These are phyloP conservation scores for Coemansia sp. DNA, from an alignment of 192 early-diverging fungal species.

Conservation along the genomic window DNA sequence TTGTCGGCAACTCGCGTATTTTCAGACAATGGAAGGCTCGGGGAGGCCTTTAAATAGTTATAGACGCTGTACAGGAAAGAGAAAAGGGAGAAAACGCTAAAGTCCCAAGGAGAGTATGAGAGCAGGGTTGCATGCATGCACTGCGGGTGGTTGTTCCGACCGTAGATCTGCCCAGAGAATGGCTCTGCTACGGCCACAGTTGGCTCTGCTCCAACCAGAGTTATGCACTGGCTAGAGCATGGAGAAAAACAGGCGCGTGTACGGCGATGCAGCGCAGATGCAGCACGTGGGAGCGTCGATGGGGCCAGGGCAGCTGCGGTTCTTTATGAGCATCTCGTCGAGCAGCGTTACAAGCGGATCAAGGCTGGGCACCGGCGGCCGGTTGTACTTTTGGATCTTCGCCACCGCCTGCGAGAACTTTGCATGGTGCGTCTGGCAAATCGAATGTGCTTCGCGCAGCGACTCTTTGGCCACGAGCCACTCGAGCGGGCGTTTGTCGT, in stretches of 20 bases:
- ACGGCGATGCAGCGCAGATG: constrained; percentile 45
- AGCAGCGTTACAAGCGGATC: constrained; percentile 27
- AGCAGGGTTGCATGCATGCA: constrained; percentile 3
- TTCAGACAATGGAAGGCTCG: neutral
- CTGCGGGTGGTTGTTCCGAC: neutral
- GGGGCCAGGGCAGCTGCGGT: constrained; percentile 17
- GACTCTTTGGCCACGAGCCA: constrained; percentile 52
- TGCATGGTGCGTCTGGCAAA: constrained; percentile 35
- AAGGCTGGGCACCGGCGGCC: constrained; percentile 20
- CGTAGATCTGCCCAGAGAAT: too few relatives aligned
- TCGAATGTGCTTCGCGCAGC: constrained; percentile 20
- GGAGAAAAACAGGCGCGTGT: constrained; percentile 50
- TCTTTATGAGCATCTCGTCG: constrained; percentile 22
- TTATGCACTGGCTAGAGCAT: constrained; percentile 25
- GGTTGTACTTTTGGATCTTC: constrained; percentile 29
- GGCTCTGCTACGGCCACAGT: too few relatives aligned
- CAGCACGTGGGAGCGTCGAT: constrained; percentile 35
- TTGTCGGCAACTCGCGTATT: neutral
- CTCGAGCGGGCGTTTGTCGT: constrained; percentile 20
- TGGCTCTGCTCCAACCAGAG: too few relatives aligned
- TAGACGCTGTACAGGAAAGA: constrained; percentile 7
- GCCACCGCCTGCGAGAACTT: constrained; percentile 40
- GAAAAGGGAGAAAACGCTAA: constrained; percentile 1
- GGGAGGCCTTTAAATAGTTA: neutral
- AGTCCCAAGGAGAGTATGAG: neutral